phyloP scores from a whole-genome alignment of 371 early-diverging fungal species.

The Capillidium rhysosporum region DNA sequence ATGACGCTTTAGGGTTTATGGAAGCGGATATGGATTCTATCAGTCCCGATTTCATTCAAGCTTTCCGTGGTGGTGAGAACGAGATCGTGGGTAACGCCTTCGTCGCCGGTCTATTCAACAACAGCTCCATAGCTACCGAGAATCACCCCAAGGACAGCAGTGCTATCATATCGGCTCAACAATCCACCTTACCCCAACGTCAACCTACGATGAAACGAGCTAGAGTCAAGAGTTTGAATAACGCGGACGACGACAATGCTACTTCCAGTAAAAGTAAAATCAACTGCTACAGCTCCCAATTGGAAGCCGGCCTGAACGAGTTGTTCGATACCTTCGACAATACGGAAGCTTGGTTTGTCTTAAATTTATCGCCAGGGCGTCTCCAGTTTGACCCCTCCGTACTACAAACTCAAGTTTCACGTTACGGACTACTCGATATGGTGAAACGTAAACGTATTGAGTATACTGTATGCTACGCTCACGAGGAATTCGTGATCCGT shows the following conservation, averaged over 20 bases:
- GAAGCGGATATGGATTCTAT: conserved; percentile 52
- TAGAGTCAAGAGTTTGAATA: conserved; percentile 14
- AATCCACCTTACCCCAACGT: conserved; percentile 42
- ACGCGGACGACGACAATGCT: conserved; percentile 4
- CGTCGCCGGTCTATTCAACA: conserved; percentile 58
- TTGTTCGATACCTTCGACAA: conserved; percentile 58
- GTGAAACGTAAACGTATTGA: conserved; percentile 29
- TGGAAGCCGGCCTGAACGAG: conserved; percentile 53
- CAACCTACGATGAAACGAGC: conserved; percentile 41
- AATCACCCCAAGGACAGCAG: conserved; percentile 58
- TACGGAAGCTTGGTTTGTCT: conserved; percentile 68
- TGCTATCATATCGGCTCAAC: conserved; percentile 48
- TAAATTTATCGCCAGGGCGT: conserved; percentile 65
- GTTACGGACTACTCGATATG: conserved; percentile 38
- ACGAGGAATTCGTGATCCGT: conserved; percentile 45
- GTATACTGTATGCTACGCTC: conserved; percentile 40
- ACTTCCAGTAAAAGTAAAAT: conserved; percentile 17
- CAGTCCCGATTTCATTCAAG: conserved; percentile 62
- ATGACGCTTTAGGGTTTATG: conserved; percentile 41
- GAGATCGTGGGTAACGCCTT: conserved; percentile 47
- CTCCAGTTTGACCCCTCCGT: conserved; percentile 27
- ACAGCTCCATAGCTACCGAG: conserved; percentile 55
- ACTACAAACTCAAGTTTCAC: conserved; percentile 40
- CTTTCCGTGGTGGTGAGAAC: conserved; percentile 37
- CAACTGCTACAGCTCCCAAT: conserved; percentile 35